These are phyloP conservation scores for Tuber microsphaerosporum DNA, from an alignment of 495 filamentous ascomycete genomes.

Conservation along the genomic window DNA sequence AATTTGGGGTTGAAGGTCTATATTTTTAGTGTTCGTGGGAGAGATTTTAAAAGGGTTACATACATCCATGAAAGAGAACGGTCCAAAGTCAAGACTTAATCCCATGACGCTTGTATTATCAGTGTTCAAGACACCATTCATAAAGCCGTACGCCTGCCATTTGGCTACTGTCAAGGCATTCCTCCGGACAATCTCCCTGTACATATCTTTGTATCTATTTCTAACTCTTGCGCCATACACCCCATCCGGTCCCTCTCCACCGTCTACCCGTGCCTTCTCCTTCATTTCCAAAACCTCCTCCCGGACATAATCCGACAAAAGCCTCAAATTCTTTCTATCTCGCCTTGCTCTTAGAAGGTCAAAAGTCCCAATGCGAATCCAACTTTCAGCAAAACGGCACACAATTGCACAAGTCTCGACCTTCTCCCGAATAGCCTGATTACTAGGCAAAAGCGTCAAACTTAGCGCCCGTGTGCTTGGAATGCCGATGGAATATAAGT, in stretches of 20 bases:
- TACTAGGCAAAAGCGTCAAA: constrained; percentile 65
- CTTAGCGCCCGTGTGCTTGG: constrained; percentile 81
- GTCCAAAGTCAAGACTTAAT: constrained; percentile 84
- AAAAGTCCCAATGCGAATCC: constrained; percentile 91
- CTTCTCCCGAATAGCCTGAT: constrained; percentile 67
- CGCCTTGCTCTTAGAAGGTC: constrained; percentile 76
- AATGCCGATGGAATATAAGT: constrained; percentile 72
- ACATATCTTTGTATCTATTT: constrained; percentile 79
- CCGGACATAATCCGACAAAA: constrained; percentile 70
- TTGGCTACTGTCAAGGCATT: constrained; percentile 85
- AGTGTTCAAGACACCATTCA: constrained; percentile 93
- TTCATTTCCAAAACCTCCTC: constrained; percentile 68
- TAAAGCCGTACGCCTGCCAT: constrained; percentile 97
- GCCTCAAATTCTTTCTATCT: constrained; percentile 64
- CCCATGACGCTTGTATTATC: constrained; percentile 92
- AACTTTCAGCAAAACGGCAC: constrained; percentile 78
- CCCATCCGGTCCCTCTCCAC: constrained; percentile 57
- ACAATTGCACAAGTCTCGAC: constrained; percentile 94
- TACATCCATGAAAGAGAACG: constrained; percentile 77
- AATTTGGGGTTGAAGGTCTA: constrained; percentile 90
- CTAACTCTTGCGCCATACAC: constrained; percentile 16
- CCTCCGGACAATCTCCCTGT: constrained; percentile 74
- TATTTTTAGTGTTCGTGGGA: neutral
- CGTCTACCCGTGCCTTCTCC: constrained; percentile 43
- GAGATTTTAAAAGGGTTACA: neutral